Base-by-base conservation (phyloP, 2,329 filamentous ascomycete genomes). In the Fusarium pilosicola region DNA sequence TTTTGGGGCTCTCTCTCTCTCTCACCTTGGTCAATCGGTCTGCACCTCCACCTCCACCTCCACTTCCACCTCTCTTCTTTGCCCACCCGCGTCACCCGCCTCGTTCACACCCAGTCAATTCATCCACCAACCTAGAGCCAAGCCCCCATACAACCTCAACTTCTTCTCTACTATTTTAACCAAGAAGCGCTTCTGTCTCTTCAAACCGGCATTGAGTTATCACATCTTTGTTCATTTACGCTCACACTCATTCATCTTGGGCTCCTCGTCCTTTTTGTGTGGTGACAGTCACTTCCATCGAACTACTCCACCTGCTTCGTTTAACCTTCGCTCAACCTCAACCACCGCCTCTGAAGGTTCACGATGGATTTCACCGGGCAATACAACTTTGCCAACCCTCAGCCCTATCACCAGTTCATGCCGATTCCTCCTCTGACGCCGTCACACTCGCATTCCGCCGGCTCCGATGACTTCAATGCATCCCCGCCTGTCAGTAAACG, bases 361-460 rank as follows among this genome's bases (percentile, higher is more conserved):
- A 72, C 69, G 74, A 89, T 90, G 88, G 87, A 89, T 79, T 90
- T 86, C 80, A 83, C 86, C 52, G 71, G 75, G 56, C 82, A 83
- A 70, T 87, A 87, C 71, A 80, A 84, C 51, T 89, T 87, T 79
- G 74, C 84, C 57, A 83, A 83, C 77, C 78, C 83, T 68, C 86
- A 88, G 81, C 82, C 86, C 56, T 89, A 87, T 81, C 86, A 86
- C 76, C 84, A 85, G 76, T 89, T 89, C 79, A 84, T 89, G 79
- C 83, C 84, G 72, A 85, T 89, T 61, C 82, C 85, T 64, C 87
- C 87, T 54, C 78, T 88, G 78, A 89, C 88, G 70, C 88, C 88
- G 36, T 88, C 87, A 64, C 85, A 88, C 79, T 87, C 87, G 65
- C 87, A 87, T 76, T 88, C 88, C 62, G 85, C 85, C 49, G 82